Evolutionary conservation across 768 basidiomycete genomes (phyloP), one percentile per base, ranked within the genome.

Genomic region (Suillus clintonianus): DNA sequence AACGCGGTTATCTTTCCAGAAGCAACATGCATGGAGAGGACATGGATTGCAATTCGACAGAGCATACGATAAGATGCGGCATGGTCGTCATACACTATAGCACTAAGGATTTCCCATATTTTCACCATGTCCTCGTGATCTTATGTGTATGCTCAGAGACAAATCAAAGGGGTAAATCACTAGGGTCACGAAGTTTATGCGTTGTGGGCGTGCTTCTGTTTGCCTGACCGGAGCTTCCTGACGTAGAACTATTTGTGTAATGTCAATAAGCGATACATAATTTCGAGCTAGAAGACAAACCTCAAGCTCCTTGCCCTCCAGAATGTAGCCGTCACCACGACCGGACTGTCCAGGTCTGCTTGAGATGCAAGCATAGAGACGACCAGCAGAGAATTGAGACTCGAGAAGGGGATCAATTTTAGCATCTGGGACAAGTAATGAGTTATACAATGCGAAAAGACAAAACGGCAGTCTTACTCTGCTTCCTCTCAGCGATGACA

Each of bases 221-320:
- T 97, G 77, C 92, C 90, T 67, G 91, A 86, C 80, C 92, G 89
- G 80, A 98, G 83, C 78, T 96, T 96, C 83, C 93, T 88, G 74
- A 95, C 80, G 84, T 97, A 97, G 83, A 98, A 97, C 93, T 96
- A 69, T 68, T 41, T 66, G 53, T 50, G 54, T 68, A 70, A 36
- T 73, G 68, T 73, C 65, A 75, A 69, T 56, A 59, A 63, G 43
- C 36, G 47, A 36, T 17, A 5, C 24, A 37, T 27, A n/a, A 14
- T 13, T 30, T 30, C 22, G 0, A 2, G 36, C 15, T 9, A 2
- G 53, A 19, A 64, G 51, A 74, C 85, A 58, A 68, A 97, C 95
- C 86, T 99, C 96, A 62, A 99, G 89, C 79, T 99, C 97, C 82
- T 94, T 95, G 74, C 97, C 97, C 84, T 99, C 97, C 60, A 99